Conservation (phyloP, 2,329 filamentous ascomycete genomes). For the Acephala macrosclerotiorum region DNA sequence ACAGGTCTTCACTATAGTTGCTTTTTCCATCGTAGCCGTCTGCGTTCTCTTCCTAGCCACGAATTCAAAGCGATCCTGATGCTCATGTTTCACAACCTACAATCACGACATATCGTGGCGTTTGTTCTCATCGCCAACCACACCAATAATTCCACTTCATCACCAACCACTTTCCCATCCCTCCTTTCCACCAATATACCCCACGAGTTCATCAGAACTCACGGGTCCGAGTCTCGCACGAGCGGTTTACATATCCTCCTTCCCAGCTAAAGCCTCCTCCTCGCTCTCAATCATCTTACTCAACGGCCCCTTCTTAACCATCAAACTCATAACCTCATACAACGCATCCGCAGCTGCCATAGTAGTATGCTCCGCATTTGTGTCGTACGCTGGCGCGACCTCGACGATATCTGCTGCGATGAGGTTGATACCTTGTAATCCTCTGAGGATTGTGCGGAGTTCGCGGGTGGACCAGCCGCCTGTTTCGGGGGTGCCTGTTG, state of each 20-base stretch:
- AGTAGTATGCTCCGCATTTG: slow-evolving; percentile 75
- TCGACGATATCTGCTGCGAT: slow-evolving; percentile 77
- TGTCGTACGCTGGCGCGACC: slow-evolving; percentile 76
- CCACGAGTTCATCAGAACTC: background rate
- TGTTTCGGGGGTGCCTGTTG: slow-evolving; percentile 78
- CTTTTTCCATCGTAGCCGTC: slow-evolving; percentile 68
- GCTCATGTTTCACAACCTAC: background rate
- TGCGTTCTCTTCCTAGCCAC: slow-evolving; percentile 67
- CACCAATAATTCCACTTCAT: background rate
- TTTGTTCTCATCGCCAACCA: background rate
- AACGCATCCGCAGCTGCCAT: slow-evolving; percentile 76
- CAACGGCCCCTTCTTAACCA: slow-evolving; percentile 80
- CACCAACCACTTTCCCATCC: background rate
- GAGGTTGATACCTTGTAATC: slow-evolving; percentile 72
- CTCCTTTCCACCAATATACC: background rate
- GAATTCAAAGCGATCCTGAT: slow-evolving; percentile 43
- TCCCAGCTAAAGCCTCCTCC: slow-evolving; percentile 26
- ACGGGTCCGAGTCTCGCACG: too few species aligned
- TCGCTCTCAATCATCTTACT: slow-evolving; percentile 52
- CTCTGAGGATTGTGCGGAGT: slow-evolving; percentile 74
- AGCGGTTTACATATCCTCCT: slow-evolving; percentile 36
- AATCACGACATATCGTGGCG: slow-evolving; percentile 6
- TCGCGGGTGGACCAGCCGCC: slow-evolving; percentile 79
- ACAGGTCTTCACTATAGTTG: slow-evolving; percentile 68
- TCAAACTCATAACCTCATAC: slow-evolving; percentile 82